Evolutionary conservation across 2,329 filamentous ascomycete species (phyloP).

Genomic region (Colletotrichum aenigma): DNA sequence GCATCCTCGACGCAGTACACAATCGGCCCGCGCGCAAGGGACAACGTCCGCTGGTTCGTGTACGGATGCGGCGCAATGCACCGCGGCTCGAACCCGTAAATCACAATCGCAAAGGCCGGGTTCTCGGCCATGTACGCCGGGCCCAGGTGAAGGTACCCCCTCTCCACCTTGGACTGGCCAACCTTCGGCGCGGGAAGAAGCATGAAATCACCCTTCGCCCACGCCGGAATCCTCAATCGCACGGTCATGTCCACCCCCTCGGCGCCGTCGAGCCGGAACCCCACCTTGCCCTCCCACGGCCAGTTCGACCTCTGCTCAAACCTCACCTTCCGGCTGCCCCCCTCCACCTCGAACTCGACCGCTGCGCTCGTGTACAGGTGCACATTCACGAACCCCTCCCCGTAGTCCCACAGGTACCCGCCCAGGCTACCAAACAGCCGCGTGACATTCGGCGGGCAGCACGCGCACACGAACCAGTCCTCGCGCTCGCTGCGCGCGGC

Average conservation of each 20-base stretch:
- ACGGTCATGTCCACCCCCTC: conserved; percentile 40
- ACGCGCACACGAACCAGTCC: conserved; percentile 64
- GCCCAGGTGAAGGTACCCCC: conserved; percentile 55
- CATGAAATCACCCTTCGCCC: conserved; percentile 41
- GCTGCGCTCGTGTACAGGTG: conserved; percentile 60
- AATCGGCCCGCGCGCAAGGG: conserved; percentile 60
- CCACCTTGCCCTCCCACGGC: conserved; percentile 60
- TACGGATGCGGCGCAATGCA: conserved; percentile 59
- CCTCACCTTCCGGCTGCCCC: conserved; percentile 33
- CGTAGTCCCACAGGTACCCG: conserved; percentile 58
- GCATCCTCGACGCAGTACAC: conserved; percentile 66
- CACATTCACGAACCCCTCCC: conserved; percentile 49
- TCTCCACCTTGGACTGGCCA: conserved; percentile 36
- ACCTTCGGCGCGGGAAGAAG: conserved; percentile 37
- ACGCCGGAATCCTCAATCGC: conserved; percentile 58
- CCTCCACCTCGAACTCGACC: conserved; percentile 40
- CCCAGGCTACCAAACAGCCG: conserved; percentile 60
- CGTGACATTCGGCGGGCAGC: conserved; percentile 65
- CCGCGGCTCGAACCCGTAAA: conserved; percentile 50
- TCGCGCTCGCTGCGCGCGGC: conserved; percentile 51
- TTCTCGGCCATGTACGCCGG: conserved; percentile 42
- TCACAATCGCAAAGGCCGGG: conserved; percentile 45
- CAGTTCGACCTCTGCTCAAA: conserved; percentile 58
- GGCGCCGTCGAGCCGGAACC: conserved; percentile 42
- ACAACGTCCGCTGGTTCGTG: conserved; percentile 58